Conservation (phyloP, 768 basidiomycete species). For the Mycena venus region DNA sequence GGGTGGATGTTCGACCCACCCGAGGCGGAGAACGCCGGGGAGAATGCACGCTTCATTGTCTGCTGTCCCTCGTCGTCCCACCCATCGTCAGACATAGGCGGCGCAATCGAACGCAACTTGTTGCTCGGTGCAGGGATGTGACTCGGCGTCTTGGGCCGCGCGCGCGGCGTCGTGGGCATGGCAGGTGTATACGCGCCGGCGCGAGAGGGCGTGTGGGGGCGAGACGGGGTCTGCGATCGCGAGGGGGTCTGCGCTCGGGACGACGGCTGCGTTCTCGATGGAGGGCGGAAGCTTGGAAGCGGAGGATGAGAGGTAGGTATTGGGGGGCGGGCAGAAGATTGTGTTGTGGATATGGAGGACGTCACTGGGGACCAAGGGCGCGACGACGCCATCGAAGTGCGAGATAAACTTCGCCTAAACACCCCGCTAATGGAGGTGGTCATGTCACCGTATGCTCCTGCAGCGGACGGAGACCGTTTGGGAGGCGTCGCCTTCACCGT, state of each 20-base stretch:
- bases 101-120: slow-evolving; percentile 63
- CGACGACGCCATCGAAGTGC: slow-evolving; percentile 83
- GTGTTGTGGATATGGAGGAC: slow-evolving; percentile 78
- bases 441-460: slow-evolving; percentile 53
- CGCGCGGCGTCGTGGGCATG: slow-evolving; percentile 65
- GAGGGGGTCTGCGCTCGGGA: slow-evolving; percentile 33
- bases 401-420: slow-evolving; percentile 75
- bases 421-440: slow-evolving; percentile 61
- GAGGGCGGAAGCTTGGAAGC: slow-evolving; percentile 35
- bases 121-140: slow-evolving; percentile 78
- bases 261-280: slow-evolving; percentile 50
- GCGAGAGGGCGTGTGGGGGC: slow-evolving; percentile 71
- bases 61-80: slow-evolving; percentile 53
- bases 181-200: slow-evolving; percentile 52
- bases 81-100: slow-evolving; percentile 58
- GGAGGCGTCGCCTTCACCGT: slow-evolving; percentile 65
- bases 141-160: slow-evolving; percentile 84
- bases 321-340: slow-evolving; percentile 62
- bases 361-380: slow-evolving; percentile 85
- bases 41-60: slow-evolving; percentile 75
- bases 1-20: slow-evolving; percentile 60
- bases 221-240: slow-evolving; percentile 50
- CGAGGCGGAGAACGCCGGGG: slow-evolving; percentile 68
- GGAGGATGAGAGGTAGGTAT: slow-evolving; percentile 59
- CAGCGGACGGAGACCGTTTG: slow-evolving; percentile 64